These are phyloP conservation scores for Omphalotus guepiniiformis DNA, from an alignment of 768 basidiomycete species.

Conservation along the genomic window DNA sequence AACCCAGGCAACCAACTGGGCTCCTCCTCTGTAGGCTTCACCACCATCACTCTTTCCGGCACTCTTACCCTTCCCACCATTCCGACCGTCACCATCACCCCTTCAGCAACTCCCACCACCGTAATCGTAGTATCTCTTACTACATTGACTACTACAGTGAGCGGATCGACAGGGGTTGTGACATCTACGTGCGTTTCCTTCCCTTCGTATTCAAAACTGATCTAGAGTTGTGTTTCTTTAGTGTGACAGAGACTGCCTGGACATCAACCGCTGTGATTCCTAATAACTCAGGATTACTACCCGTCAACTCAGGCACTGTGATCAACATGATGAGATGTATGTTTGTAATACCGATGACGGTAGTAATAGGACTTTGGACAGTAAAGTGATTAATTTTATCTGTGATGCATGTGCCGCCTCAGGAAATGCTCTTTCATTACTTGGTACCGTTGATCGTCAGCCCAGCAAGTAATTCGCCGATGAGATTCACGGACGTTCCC, in stretches of 20 bases:
- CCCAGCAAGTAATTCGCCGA: too few species aligned
- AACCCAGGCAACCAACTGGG: not conserved
- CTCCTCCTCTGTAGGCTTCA: not conserved
- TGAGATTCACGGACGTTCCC: too few species aligned
- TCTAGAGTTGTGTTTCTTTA: not conserved
- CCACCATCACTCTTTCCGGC: slow-evolving; percentile 11
- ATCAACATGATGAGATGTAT: not conserved
- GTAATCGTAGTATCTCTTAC: slow-evolving; percentile 18
- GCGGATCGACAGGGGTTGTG: slow-evolving; percentile 15
- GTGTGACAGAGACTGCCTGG: slow-evolving; percentile 12
- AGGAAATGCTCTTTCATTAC: not conserved
- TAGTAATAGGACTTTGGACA: not conserved
- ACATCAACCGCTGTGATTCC: slow-evolving; percentile 11
- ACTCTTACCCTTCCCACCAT: slow-evolving; percentile 5
- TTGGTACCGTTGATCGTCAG: not conserved
- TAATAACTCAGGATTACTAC: slow-evolving; percentile 17
- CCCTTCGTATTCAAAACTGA: not conserved
- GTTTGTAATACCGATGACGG: not conserved
- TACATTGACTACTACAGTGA: slow-evolving; percentile 17
- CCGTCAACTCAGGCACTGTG: slow-evolving; percentile 14
- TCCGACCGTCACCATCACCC: slow-evolving; percentile 15
- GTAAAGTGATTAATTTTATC: too few species aligned
- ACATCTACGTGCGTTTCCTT: slow-evolving; percentile 18
- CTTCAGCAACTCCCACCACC: slow-evolving; percentile 13
- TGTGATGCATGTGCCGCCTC: slow-evolving; percentile 2